Percentiles rank a stretch among this genome's conserved stretches.
Evolutionary conservation across 140 eudicot species (phyloP).

Genomic region (Senecio squalidus): DNA sequence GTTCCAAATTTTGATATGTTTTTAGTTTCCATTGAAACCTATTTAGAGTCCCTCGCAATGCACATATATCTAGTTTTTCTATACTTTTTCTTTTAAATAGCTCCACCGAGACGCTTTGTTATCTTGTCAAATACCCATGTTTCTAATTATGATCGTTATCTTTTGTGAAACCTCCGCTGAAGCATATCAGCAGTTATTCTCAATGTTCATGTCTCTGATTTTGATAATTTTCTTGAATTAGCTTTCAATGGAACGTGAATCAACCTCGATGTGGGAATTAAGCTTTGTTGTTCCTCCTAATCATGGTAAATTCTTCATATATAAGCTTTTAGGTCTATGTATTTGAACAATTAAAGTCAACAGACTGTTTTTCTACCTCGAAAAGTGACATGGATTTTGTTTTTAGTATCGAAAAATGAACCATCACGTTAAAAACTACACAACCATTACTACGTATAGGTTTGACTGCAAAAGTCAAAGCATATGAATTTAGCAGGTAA

Average conservation of each 20-base stretch:
- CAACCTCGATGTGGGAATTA: slow-evolving; percentile 82
- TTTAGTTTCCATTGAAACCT: slow-evolving; percentile 1
- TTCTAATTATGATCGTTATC: background rate
- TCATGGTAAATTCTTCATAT: slow-evolving; percentile 53
- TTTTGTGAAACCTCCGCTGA: background rate
- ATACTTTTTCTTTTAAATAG: slow-evolving; percentile 2
- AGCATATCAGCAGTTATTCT: background rate
- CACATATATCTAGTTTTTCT: background rate
- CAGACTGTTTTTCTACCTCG: background rate
- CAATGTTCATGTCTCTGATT: slow-evolving; percentile 15
- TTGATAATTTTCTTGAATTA: slow-evolving; percentile 27
- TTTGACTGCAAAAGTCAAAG: slow-evolving; percentile 12
- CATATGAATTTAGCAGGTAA: background rate
- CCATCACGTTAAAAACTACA: background rate
- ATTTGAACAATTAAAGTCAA: background rate
- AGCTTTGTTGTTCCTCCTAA: slow-evolving; percentile 95
- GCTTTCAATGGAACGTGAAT: slow-evolving; percentile 93
- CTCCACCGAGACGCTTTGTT: background rate
- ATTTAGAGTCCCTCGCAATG: background rate
- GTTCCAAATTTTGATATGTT: background rate
- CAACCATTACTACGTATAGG: background rate
- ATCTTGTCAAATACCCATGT: background rate
- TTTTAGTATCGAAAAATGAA: slow-evolving; percentile 7
- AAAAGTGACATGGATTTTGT: background rate
- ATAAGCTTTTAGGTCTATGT: slow-evolving; percentile 9